phyloP scores from a whole-genome alignment of 2,329 filamentous ascomycete species.

The Tolypocladium cylindrosporum region DNA sequence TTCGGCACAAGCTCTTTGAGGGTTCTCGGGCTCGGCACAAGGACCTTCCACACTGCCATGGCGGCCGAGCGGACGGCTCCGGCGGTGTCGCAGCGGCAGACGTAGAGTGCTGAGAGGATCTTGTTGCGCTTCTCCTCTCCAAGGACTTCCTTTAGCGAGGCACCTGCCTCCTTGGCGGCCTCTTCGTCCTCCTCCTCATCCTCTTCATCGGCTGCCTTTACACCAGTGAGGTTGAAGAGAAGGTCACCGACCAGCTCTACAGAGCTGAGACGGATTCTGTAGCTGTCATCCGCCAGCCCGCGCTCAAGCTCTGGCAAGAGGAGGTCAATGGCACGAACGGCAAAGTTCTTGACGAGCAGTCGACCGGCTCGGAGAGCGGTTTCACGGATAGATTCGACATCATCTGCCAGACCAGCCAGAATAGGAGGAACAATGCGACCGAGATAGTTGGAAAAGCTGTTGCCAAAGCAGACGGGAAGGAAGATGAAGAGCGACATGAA shows the following conservation, averaged over 20 bases:
- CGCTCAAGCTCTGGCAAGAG: slow-evolving; percentile 90
- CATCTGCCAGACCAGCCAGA: slow-evolving; percentile 85
- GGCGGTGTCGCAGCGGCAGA: slow-evolving; percentile 94
- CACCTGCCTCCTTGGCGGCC: slow-evolving; percentile 71
- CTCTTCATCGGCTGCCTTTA: slow-evolving; percentile 66
- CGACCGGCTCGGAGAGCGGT: slow-evolving; percentile 91
- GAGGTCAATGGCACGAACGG: slow-evolving; percentile 86
- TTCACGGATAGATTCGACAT: slow-evolving; percentile 91
- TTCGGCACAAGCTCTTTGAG: slow-evolving; percentile 94
- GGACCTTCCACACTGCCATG: slow-evolving; percentile 90
- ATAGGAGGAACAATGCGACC: slow-evolving; percentile 94
- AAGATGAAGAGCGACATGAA: slow-evolving; percentile 99
- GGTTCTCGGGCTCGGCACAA: slow-evolving; percentile 83
- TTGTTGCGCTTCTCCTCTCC: slow-evolving; percentile 96
- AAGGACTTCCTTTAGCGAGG: slow-evolving; percentile 86
- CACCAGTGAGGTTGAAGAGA: slow-evolving; percentile 93
- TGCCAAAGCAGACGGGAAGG: slow-evolving; percentile 96
- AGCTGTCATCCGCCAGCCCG: slow-evolving; percentile 92
- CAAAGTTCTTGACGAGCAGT: slow-evolving; percentile 96
- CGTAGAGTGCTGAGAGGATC: slow-evolving; percentile 92
- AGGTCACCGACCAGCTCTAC: slow-evolving; percentile 95
- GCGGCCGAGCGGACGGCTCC: slow-evolving; percentile 83
- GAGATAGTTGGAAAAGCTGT: slow-evolving; percentile 94
- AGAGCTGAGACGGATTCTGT: slow-evolving; percentile 95
- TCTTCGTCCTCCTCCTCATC: slow-evolving; percentile 75